phyloP scores from a whole-genome alignment of 2,329 filamentous ascomycete genomes.

The Colletotrichum neosansevieriae region DNA sequence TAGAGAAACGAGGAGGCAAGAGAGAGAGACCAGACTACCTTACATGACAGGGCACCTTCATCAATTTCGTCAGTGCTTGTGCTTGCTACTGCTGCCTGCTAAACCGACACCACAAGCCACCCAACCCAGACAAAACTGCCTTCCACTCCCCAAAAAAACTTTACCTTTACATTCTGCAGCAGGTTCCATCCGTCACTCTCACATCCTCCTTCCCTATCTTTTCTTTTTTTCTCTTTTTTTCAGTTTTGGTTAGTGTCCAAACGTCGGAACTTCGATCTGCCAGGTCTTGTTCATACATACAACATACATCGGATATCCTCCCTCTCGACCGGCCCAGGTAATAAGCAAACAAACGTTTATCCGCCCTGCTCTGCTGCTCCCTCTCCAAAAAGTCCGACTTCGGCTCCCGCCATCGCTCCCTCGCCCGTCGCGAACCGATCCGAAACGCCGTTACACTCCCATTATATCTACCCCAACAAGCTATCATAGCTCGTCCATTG shows the following conservation, averaged over 20 bases:
- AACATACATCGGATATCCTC: background rate
- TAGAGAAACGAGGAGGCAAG: background rate
- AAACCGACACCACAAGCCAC: slow-evolving; percentile 7
- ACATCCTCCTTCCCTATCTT: slow-evolving; percentile 15
- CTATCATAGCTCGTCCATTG: slow-evolving; percentile 25
- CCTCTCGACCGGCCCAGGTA: slow-evolving; percentile 5
- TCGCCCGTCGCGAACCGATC: slow-evolving; percentile 30
- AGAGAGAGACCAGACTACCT: too few relatives aligned
- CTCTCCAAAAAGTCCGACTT: slow-evolving; percentile 22
- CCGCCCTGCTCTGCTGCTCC: background rate
- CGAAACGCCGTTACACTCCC: slow-evolving; percentile 20
- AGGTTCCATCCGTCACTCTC: slow-evolving; percentile 15
- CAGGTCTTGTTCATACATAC: background rate
- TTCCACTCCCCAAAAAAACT: slow-evolving; percentile 25
- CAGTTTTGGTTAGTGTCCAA: background rate
- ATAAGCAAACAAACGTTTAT: background rate
- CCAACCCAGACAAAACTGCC: slow-evolving; percentile 18
- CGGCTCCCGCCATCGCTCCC: slow-evolving; percentile 18
- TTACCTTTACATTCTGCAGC: slow-evolving; percentile 25
- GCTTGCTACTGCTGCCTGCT: background rate
- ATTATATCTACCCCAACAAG: slow-evolving; percentile 29
- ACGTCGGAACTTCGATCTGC: slow-evolving; percentile 16
- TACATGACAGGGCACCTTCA: too few relatives aligned
- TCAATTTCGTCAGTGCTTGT: background rate
- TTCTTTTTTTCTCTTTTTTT: slow-evolving; percentile 6